These are phyloP conservation scores for Aureobasidium namibiae DNA, from an alignment of 2,329 filamentous ascomycete species.

Conservation along the genomic window DNA sequence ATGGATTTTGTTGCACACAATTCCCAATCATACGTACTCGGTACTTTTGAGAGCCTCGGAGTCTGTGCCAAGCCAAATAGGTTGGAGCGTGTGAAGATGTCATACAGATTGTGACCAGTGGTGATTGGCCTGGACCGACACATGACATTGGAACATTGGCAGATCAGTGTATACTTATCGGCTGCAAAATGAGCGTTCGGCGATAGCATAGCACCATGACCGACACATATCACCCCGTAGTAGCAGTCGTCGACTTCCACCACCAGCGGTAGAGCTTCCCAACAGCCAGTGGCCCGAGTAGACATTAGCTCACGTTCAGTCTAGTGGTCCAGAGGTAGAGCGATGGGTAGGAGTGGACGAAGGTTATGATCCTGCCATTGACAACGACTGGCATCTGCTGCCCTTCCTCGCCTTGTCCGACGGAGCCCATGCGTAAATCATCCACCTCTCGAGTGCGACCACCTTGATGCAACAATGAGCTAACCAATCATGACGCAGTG, in stretches of 20 bases:
- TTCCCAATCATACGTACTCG: background rate
- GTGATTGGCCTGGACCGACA: background rate
- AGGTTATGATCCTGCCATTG: constrained; percentile 65
- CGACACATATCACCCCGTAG: constrained; percentile 29
- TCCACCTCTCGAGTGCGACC: background rate
- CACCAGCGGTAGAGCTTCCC: constrained; percentile 35
- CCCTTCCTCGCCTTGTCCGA: constrained; percentile 97
- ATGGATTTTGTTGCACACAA: background rate
- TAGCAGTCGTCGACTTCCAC: constrained; percentile 47
- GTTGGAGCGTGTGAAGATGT: constrained; percentile 1
- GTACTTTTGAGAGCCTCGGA: background rate
- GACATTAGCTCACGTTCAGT: constrained; percentile 13
- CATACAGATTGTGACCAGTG: background rate
- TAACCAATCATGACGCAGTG: constrained; percentile 39
- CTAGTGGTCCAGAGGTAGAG: constrained; percentile 83
- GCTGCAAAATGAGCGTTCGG: background rate
- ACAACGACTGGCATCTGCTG: constrained; percentile 84
- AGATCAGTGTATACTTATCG: background rate
- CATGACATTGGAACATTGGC: background rate
- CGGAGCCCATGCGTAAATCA: constrained; percentile 78
- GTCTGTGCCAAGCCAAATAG: background rate
- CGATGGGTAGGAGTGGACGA: constrained; percentile 75
- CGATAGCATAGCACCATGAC: constrained; percentile 13
- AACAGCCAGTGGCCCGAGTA: background rate
- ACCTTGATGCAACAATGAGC: background rate